A percentile compares a stretch with the other conserved stretches of the same genome.
These are phyloP conservation scores for Favolaschia claudopus DNA, from an alignment of 768 basidiomycete species.

Conservation along the genomic window DNA sequence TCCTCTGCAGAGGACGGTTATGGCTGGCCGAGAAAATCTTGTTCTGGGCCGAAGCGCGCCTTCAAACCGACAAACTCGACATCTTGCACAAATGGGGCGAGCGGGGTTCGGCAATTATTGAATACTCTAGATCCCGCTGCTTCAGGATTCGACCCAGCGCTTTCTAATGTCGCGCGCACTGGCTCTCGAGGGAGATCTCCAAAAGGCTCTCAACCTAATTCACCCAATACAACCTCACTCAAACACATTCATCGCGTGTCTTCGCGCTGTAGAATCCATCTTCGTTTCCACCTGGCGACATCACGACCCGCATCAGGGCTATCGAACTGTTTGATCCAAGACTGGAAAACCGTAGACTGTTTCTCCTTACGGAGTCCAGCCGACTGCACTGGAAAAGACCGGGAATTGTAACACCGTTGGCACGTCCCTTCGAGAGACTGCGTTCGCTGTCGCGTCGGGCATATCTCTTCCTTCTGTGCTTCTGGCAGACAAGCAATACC, in stretches of 20 bases:
- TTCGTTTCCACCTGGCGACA: slow-evolving; percentile 41
- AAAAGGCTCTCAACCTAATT: slow-evolving; percentile 38
- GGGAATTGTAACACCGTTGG: background rate
- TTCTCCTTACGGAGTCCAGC: slow-evolving; percentile 16
- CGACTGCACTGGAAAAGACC: slow-evolving; percentile 1
- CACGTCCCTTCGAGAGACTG: slow-evolving; percentile 34
- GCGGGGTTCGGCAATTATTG: background rate
- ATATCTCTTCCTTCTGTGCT: slow-evolving; percentile 43
- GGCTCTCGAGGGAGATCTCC: slow-evolving; percentile 28
- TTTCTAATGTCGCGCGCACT: background rate
- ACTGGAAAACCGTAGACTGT: slow-evolving; percentile 11
- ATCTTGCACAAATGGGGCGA: background rate
- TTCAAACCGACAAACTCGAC: slow-evolving; percentile 3
- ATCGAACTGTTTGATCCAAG: slow-evolving; percentile 31
- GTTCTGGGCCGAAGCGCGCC: slow-evolving; percentile 22
- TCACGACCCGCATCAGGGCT: slow-evolving; percentile 35
- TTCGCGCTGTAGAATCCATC: slow-evolving; percentile 44
- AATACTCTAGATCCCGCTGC: background rate
- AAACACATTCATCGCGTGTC: slow-evolving; percentile 26
- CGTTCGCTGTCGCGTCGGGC: slow-evolving; percentile 33
- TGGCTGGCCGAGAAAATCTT: slow-evolving; percentile 25
- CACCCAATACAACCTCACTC: slow-evolving; percentile 32
- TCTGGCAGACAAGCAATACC: slow-evolving; percentile 20
- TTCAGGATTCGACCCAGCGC: background rate
- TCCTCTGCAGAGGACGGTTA: slow-evolving; percentile 24